Conservation (phyloP, 2,329 filamentous ascomycete genomes). For the Hypocreales sp. region DNA sequence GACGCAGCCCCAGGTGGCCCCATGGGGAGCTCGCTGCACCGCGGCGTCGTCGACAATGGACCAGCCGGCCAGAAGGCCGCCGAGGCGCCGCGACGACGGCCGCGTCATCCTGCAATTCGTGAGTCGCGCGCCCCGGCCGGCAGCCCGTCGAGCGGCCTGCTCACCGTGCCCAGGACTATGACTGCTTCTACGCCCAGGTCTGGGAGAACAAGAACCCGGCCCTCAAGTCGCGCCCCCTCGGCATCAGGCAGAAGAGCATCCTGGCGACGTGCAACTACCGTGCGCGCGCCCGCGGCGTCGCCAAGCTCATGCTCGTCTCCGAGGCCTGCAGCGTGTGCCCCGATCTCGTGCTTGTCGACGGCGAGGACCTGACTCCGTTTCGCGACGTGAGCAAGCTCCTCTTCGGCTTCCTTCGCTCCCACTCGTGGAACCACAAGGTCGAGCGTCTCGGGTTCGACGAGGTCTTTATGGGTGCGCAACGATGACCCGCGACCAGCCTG, state of each 20-base stretch:
- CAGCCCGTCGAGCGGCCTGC: neutral
- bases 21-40: too few species aligned
- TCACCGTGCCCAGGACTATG: slow-evolving; percentile 43
- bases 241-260: slow-evolving; percentile 86
- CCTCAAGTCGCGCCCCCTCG: slow-evolving; percentile 59
- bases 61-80: slow-evolving; percentile 8
- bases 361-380: slow-evolving; percentile 75
- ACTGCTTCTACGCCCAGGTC: slow-evolving; percentile 90
- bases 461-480: slow-evolving; percentile 38
- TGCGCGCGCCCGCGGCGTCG: slow-evolving; percentile 55
- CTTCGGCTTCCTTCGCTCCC: slow-evolving; percentile 54
- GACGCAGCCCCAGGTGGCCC: too few species aligned
- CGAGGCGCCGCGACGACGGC: slow-evolving; percentile 36
- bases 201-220: slow-evolving; percentile 68
- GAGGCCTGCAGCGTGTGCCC: slow-evolving; percentile 72
- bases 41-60: too few species aligned
- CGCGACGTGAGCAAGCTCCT: slow-evolving; percentile 73
- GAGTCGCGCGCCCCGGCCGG: slow-evolving; percentile 14
- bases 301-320: slow-evolving; percentile 72
- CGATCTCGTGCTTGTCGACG: slow-evolving; percentile 70
- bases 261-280: slow-evolving; percentile 90
- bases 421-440: slow-evolving; percentile 63
- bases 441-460: slow-evolving; percentile 88
- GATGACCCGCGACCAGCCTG: slow-evolving; percentile 2
- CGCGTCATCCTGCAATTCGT: slow-evolving; percentile 75